Evolutionary conservation across 2,329 filamentous ascomycete genomes (phyloP), one percentile per base, ranked within the genome.

Genomic region (Alternaria atra): DNA sequence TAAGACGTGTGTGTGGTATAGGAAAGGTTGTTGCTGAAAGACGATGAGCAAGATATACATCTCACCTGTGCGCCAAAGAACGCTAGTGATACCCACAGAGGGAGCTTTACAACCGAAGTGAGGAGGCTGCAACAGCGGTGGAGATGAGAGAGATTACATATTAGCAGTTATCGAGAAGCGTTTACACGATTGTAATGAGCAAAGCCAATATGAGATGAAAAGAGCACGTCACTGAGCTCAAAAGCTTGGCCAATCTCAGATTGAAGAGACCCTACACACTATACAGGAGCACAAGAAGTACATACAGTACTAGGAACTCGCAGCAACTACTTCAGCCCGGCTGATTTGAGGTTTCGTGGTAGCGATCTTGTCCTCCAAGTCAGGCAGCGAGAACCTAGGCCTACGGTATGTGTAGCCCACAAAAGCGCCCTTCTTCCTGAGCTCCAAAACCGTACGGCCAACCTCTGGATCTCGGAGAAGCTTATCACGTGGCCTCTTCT

Each of bases 351-450:
- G 30, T 27, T 51, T 62, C 1, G 56, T 12, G 10, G 48, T 43
- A 30, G 40, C 42, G 9, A 70, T 55, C 47, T 44, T 69, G 8
- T 71, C 63, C 17, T 76, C 74, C 48, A 76, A 52, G 35, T 77
- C 75, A 0, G 65, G 56, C 35, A 79, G 48, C 13, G 71, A 72
- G 40, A 76, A 77, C 0, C 55, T 61, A 4, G 83, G 83, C 47
- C 89, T 83, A 12, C 89, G 86, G 84, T 95, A 98, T 2, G 91
- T 92, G 76, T 99, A 99, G 1, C 94, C 94, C 63, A 96, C 80
- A 78, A 98, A 98, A 0, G 93, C 93, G 27, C 87, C 91, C 75
- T 86, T 86, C 79, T 94, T 97, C 60, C 95, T 87, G 65, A 95
- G 85, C 67, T 92, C 89, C 77, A 98, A 82, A n/a, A 91, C 93